Evolutionary conservation across 768 basidiomycete genomes (phyloP).

Genomic region (Piloderma croceum): DNA sequence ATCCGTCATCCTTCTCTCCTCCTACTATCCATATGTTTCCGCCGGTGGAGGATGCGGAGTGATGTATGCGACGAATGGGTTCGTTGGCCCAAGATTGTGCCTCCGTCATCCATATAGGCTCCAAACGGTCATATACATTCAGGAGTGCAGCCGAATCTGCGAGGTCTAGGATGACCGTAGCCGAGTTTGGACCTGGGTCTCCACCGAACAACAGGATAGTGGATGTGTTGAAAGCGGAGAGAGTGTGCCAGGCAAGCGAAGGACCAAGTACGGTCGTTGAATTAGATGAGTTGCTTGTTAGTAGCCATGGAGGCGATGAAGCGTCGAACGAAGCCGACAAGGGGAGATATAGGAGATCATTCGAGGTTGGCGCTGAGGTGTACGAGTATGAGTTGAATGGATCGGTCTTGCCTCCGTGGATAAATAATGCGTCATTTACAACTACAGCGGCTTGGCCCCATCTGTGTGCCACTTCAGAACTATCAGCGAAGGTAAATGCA

Average conservation of each 20-base stretch:
- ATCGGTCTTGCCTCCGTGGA: slow-evolving; percentile 82
- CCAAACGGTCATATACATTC: slow-evolving; percentile 31
- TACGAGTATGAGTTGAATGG: slow-evolving; percentile 64
- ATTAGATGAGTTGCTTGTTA: slow-evolving; percentile 44
- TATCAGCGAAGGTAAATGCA: no score
- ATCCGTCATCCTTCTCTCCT: slow-evolving; percentile 79
- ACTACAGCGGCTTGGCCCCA: slow-evolving; percentile 78
- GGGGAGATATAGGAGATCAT: slow-evolving; percentile 67
- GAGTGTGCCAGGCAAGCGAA: slow-evolving; percentile 71
- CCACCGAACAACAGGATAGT: slow-evolving; percentile 71
- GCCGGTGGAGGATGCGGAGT: slow-evolving; percentile 49
- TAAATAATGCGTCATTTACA: slow-evolving; percentile 53
- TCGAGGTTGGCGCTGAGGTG: slow-evolving; percentile 63
- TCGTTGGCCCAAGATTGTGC: slow-evolving; percentile 52
- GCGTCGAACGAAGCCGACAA: slow-evolving; percentile 53
- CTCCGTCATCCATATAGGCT: slow-evolving; percentile 45
- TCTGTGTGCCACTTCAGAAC: slow-evolving; percentile 34
- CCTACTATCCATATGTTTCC: slow-evolving; percentile 69
- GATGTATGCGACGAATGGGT: slow-evolving; percentile 73
- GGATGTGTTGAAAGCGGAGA: slow-evolving; percentile 58
- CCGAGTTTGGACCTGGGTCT: slow-evolving; percentile 55
- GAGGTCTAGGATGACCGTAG: slow-evolving; percentile 41
- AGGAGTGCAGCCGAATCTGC: slow-evolving; percentile 64
- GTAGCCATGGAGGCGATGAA: slow-evolving; percentile 65
- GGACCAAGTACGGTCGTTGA: slow-evolving; percentile 47